phyloP scores from a whole-genome alignment of 2,329 filamentous ascomycete species.

The Fusarium sp. region DNA sequence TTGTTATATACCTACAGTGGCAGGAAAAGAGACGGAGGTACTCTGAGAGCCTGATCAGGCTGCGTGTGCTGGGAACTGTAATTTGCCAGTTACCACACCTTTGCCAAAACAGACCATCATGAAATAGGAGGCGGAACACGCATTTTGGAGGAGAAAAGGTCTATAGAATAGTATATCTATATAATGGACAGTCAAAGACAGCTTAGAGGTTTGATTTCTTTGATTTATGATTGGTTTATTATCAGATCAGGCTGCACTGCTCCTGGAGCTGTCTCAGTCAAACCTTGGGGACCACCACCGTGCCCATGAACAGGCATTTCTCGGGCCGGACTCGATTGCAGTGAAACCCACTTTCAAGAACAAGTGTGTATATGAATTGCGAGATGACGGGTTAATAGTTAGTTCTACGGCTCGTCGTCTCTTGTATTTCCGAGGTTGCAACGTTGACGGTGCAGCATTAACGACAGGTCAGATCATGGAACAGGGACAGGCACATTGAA shows the following conservation, averaged over 20 bases:
- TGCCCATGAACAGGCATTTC: background rate
- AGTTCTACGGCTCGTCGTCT: background rate
- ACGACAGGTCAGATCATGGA: background rate
- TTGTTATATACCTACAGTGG: background rate
- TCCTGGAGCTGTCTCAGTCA: background rate
- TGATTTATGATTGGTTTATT: background rate
- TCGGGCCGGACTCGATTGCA: background rate
- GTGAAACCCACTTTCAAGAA: background rate
- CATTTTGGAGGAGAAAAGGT: background rate
- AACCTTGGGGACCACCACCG: background rate
- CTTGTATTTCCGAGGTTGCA: background rate
- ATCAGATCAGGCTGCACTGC: background rate
- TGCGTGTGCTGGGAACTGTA: background rate
- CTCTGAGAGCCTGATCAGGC: background rate
- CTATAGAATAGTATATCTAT: background rate
- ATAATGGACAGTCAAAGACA: background rate
- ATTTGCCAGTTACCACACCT: background rate
- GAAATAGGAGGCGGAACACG: background rate
- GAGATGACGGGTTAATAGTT: background rate
- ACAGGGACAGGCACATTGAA: background rate
- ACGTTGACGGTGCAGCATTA: background rate
- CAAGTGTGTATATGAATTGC: background rate
- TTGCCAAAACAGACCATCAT: background rate
- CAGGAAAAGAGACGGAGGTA: background rate
- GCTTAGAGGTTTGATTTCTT: background rate